Evolutionary conservation across 2,329 filamentous ascomycete genomes (phyloP), one percentile per base, ranked within the genome.

Genomic region (Fusarium sp.): DNA sequence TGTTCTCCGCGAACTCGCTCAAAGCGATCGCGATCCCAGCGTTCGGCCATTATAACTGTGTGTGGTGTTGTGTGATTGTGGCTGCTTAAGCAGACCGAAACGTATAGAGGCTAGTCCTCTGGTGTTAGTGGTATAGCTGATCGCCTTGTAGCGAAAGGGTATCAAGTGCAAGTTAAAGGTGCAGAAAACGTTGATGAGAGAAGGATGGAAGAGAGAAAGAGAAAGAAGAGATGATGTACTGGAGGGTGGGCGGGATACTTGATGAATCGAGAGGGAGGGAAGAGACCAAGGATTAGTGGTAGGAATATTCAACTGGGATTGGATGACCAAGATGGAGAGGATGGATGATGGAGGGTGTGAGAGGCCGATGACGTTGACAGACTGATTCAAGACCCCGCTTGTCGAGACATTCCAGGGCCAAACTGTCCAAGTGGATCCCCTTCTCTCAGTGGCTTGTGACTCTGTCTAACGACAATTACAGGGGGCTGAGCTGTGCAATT

Each of bases 11-110:
- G 76, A 42, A 76, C 79, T 49, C 85, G 83, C 72, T 81, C 80
- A 65, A 80, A 85, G 70, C 88, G 88, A 70, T 88, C 88, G 50
- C 84, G 84, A 75, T 91, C 88, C 87, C 87, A 90, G 74, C 81
- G 81, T 67, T 82, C 81, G 66, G 72, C 75, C 78, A 80, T 80
- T 65, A 55, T 73, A 53, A 27, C 63, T 65, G 53, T 38, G 22
- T 13, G n/a, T 42, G 20, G 57, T 60, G 53, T 44, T 62, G 46
- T 50, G 27, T 70, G 62, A 44, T 39, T 46, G 49, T 38, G 55
- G 66, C 58, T 68, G 55, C 61, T 57, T 25, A 55, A 67, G 63
- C 45, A 67, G 45, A 22, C 55, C 53, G 20, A 27, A 66, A 65
- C 55, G 65, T 75, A 62, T 53, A 52, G 53, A 66, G 39, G 49